A percentile compares a stretch with the other conserved stretches of the same genome.
These are phyloP conservation scores for Dactylellina parvicollis DNA, from an alignment of 2,329 filamentous ascomycete species.

Conservation along the genomic window DNA sequence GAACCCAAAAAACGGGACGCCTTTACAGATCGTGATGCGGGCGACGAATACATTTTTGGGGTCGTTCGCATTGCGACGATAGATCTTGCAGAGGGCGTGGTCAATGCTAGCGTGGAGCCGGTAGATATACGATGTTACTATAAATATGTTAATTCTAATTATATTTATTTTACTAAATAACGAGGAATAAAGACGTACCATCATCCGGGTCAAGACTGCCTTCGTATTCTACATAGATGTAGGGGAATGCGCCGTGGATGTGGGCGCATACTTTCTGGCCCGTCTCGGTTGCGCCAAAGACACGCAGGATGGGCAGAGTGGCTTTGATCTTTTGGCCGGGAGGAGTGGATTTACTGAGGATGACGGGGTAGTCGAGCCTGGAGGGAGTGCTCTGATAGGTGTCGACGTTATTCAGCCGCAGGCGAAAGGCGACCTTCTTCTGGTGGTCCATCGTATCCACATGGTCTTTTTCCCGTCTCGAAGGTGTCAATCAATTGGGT, in stretches of 20 bases:
- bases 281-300: constrained; percentile 92
- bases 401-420: constrained; percentile 95
- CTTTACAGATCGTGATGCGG: constrained; percentile 90
- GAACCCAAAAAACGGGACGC: constrained; percentile 94
- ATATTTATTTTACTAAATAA: neutral
- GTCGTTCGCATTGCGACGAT: constrained; percentile 77
- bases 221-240: constrained; percentile 88
- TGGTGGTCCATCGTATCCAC: constrained; percentile 8
- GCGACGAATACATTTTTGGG: constrained; percentile 79
- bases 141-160: constrained; percentile 9
- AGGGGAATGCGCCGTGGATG: constrained; percentile 93
- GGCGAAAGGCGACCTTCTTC: constrained; percentile 71
- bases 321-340: constrained; percentile 68
- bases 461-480: neutral
- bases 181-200: constrained; percentile 64
- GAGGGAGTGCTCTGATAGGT: constrained; percentile 86
- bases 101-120: constrained; percentile 87
- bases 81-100: constrained; percentile 85
- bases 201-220: constrained; percentile 74
- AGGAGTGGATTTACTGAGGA: constrained; percentile 74
- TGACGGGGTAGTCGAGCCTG: constrained; percentile 66
- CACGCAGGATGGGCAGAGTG: constrained; percentile 84
- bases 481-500: neutral
- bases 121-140: constrained; percentile 79
- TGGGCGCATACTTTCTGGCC: constrained; percentile 97